A percentile compares a stretch with the other conserved stretches of the same genome.
These are phyloP conservation scores for Ceratonia siliqua DNA, from an alignment of 306 rosid species.

Conservation along the genomic window DNA sequence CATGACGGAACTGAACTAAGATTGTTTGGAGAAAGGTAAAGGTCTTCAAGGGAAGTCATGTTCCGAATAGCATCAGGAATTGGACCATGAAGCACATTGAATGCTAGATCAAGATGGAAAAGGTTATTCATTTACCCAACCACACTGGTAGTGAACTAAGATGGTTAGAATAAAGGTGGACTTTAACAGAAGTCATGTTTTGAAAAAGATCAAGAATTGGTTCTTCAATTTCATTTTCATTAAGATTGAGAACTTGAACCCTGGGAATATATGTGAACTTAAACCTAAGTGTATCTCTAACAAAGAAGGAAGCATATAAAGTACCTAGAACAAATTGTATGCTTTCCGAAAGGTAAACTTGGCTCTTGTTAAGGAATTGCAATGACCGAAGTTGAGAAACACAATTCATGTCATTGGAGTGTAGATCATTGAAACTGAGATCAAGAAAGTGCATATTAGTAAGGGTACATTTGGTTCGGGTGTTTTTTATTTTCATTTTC, in stretches of 20 bases:
- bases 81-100: neutral
- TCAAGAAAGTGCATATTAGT: slow-evolving; percentile 12
- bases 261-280: neutral
- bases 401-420: slow-evolving; percentile 1
- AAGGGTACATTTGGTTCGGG: no score
- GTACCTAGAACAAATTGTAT: slow-evolving; percentile 10
- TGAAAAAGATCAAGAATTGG: neutral
- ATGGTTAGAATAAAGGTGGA: neutral
- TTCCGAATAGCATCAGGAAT: neutral
- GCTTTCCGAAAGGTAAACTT: neutral
- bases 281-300: neutral
- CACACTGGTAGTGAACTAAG: neutral
- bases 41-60: slow-evolving; percentile 14
- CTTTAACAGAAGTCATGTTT: neutral
- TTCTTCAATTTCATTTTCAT: neutral
- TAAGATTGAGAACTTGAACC: neutral
- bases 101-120: neutral
- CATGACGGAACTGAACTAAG: slow-evolving; percentile 8
- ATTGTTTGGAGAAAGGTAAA: neutral
- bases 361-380: slow-evolving; percentile 13
- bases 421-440: neutral
- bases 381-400: slow-evolving; percentile 19
- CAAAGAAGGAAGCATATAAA: slow-evolving; percentile 26
- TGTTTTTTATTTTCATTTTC: no score
- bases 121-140: neutral